A percentile compares a stretch with the other conserved stretches of the same genome.
phyloP scores from a whole-genome alignment of 345 rosid species.

The Alliaria petiolata region DNA sequence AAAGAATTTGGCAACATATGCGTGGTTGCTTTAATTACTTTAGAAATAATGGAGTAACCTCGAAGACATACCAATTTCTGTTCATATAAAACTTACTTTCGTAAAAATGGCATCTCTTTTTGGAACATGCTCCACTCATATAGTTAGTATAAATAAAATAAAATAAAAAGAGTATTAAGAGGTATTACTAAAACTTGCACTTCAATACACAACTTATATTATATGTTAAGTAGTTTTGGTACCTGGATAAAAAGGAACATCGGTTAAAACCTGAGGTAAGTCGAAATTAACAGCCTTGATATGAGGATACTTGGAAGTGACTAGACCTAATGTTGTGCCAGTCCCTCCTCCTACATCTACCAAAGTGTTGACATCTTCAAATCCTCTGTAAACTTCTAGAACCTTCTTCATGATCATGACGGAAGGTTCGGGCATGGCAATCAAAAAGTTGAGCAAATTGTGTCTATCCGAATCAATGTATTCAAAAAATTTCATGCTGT shows the following conservation, averaged over 20 bases:
- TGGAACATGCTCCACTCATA: conserved; percentile 68
- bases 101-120: conserved; percentile 69
- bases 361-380: conserved; percentile 37
- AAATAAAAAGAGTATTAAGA: not conserved
- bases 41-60: not conserved
- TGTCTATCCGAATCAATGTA: conserved; percentile 36
- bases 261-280: conserved; percentile 16
- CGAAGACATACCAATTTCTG: not conserved
- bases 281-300: conserved; percentile 50
- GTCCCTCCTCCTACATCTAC: conserved; percentile 70
- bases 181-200: not conserved
- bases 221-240: not conserved
- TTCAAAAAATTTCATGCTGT: conserved; percentile 49
- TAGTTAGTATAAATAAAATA: not conserved
- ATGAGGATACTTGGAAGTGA: conserved; percentile 47
- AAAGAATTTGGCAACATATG: conserved; percentile 63
- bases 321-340: conserved; percentile 40
- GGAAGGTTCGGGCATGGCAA: conserved; percentile 44
- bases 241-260: conserved; percentile 32
- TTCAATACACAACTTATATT: not conserved
- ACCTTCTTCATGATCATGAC: conserved; percentile 40
- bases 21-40: conserved; percentile 62
- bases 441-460: conserved; percentile 46
- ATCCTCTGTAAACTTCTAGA: conserved; percentile 50
- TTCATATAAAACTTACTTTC: conserved; percentile 45